Conservation (phyloP, 192 early-diverging fungal genomes). For the Gigaspora rosea region DNA sequence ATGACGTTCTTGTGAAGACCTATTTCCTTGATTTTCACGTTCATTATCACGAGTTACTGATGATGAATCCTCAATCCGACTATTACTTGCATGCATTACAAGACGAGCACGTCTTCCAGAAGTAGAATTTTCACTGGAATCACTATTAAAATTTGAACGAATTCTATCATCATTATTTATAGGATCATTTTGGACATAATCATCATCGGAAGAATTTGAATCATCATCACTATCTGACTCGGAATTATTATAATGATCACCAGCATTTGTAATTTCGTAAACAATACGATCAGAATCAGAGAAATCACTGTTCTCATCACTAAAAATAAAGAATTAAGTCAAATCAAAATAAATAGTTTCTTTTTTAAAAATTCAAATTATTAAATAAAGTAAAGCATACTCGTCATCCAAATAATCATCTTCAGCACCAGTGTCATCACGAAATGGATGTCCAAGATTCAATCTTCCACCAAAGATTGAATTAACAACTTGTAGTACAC, state of each 20-base stretch:
- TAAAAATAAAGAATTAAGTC: background rate
- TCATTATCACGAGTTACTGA: background rate
- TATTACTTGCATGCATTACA: background rate
- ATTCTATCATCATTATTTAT: no score
- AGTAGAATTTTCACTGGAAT: background rate
- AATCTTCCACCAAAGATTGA: slow-evolving; percentile 20
- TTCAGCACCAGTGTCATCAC: slow-evolving; percentile 13
- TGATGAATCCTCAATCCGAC: background rate
- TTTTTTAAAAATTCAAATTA: no score
- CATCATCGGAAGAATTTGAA: slow-evolving; percentile 2
- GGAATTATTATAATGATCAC: background rate
- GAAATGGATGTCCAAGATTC: slow-evolving; percentile 23
- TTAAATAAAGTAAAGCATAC: background rate
- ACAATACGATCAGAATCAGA: no score
- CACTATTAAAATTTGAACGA: no score
- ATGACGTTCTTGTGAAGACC: background rate
- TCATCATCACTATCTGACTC: slow-evolving; percentile 2
- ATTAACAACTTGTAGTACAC: slow-evolving; percentile 18
- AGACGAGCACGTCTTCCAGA: background rate
- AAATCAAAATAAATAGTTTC: background rate
- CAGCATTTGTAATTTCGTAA: background rate
- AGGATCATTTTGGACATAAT: background rate
- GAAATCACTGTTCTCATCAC: no score
- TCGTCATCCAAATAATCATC: slow-evolving; percentile 18
- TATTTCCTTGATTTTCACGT: background rate